Conservation (phyloP, 2,329 filamentous ascomycete species). For the Plenodomus lindquistii region DNA sequence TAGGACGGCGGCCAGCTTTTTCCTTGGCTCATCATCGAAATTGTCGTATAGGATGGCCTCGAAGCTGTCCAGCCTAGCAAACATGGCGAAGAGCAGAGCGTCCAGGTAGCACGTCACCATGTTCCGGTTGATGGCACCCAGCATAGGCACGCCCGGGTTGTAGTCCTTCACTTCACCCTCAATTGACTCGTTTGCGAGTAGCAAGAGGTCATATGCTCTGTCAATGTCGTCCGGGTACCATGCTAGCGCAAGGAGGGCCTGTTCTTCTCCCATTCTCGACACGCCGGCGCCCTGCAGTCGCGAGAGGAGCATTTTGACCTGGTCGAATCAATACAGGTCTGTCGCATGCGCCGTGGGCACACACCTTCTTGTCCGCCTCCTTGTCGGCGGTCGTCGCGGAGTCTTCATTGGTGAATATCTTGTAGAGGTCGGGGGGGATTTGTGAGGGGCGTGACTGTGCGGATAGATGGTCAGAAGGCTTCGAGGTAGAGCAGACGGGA, state of each 20-base stretch:
- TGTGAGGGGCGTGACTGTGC: constrained; percentile 30
- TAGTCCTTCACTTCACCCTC: constrained; percentile 78
- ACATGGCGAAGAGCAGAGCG: constrained; percentile 92
- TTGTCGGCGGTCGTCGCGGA: constrained; percentile 55
- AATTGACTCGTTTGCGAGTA: constrained; percentile 78
- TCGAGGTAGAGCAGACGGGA: constrained; percentile 11
- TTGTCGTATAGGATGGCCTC: constrained; percentile 87
- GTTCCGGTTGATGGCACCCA: constrained; percentile 83
- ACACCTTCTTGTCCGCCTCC: constrained; percentile 58
- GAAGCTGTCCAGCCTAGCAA: constrained; percentile 84
- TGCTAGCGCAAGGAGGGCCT: constrained; percentile 65
- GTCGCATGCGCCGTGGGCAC: constrained; percentile 2
- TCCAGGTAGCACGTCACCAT: constrained; percentile 95
- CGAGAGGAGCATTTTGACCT: constrained; percentile 58
- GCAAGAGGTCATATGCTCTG: constrained; percentile 74
- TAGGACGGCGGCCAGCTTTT: constrained; percentile 75
- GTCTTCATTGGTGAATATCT: constrained; percentile 66
- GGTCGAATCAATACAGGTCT: constrained; percentile 9
- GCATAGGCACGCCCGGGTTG: constrained; percentile 70
- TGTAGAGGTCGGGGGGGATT: constrained; percentile 57
- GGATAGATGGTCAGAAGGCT: constrained; percentile 31
- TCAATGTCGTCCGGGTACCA: constrained; percentile 72
- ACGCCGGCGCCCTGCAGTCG: constrained; percentile 59
- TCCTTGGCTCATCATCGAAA: constrained; percentile 72
- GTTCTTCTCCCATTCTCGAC: constrained; percentile 61